These are phyloP conservation scores for Lactifluus pinguis DNA, from an alignment of 768 basidiomycete genomes.

Conservation along the genomic window DNA sequence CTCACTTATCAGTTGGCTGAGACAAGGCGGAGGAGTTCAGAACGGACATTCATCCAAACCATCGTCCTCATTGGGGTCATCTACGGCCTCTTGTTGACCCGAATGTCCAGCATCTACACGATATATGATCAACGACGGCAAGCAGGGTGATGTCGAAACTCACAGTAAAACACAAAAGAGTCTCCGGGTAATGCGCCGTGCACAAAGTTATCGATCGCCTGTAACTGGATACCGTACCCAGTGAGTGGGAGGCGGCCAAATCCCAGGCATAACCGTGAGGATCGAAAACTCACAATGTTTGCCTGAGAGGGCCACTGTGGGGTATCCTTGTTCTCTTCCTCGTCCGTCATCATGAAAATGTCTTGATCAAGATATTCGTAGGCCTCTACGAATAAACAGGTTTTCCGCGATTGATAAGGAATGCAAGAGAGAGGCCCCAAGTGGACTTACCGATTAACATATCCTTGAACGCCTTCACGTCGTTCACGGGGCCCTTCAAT, in stretches of 20 bases:
- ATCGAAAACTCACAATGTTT: constrained; percentile 14
- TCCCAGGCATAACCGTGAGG: neutral
- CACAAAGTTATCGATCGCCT: constrained; percentile 13
- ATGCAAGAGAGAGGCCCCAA: neutral
- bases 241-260: neutral
- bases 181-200: constrained; percentile 10
- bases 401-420: no score
- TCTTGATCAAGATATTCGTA: constrained; percentile 6
- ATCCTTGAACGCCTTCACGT: constrained; percentile 3
- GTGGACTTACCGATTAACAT: constrained; percentile 4
- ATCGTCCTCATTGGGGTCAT: neutral
- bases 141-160: neutral
- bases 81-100: neutral
- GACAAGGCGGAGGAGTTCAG: neutral
- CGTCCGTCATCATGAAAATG: constrained; percentile 15
- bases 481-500: constrained; percentile 3
- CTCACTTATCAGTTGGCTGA: neutral
- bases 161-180: constrained; percentile 19
- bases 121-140: neutral
- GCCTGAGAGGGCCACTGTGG: constrained; percentile 3
- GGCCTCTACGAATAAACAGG: neutral
- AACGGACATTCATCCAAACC: constrained; percentile 1
- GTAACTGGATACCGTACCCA: constrained; percentile 4
- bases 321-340: neutral
- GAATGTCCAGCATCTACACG: constrained; percentile 7